These are phyloP conservation scores for Geotrichum ghanense DNA, from an alignment of 805 yeast genomes.

Conservation along the genomic window DNA sequence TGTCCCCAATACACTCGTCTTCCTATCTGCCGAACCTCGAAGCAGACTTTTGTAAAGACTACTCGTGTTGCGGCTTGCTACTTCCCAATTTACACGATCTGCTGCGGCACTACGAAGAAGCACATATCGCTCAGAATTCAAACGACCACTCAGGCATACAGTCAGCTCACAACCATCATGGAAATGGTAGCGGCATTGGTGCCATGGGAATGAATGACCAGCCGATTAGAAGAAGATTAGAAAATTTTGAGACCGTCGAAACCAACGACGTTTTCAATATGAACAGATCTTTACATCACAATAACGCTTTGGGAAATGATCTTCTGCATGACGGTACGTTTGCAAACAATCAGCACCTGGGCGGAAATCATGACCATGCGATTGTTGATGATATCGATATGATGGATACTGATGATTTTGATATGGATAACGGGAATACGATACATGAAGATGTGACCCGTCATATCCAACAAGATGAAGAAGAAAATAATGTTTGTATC, in stretches of 20 bases:
- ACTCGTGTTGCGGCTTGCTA: constrained; percentile 87
- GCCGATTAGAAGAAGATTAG: constrained; percentile 29
- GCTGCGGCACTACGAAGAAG: constrained; percentile 90
- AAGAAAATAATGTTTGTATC: constrained; percentile 36
- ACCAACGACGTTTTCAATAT: constrained; percentile 74
- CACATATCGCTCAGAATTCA: constrained; percentile 66
- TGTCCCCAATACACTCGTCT: constrained; percentile 54
- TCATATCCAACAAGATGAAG: neutral
- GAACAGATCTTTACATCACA: constrained; percentile 4
- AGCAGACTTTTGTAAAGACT: constrained; percentile 93
- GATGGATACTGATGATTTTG: constrained; percentile 10
- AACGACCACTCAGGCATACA: constrained; percentile 19
- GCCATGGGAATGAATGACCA: constrained; percentile 13
- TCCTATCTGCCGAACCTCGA: constrained; percentile 86
- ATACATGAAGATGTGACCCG: neutral
- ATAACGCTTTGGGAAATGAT: constrained; percentile 5
- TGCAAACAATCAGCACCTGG: constrained; percentile 3
- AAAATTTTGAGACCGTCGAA: constrained; percentile 73
- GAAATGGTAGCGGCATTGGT: neutral
- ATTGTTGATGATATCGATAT: constrained; percentile 47
- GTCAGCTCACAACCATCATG: constrained; percentile 1
- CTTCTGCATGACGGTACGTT: neutral
- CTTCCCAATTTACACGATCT: constrained; percentile 91
- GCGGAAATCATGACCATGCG: neutral
- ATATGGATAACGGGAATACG: neutral